phyloP scores from a whole-genome alignment of 108 stramenopile species.

The Cyclotella choctawhatcheeana region DNA sequence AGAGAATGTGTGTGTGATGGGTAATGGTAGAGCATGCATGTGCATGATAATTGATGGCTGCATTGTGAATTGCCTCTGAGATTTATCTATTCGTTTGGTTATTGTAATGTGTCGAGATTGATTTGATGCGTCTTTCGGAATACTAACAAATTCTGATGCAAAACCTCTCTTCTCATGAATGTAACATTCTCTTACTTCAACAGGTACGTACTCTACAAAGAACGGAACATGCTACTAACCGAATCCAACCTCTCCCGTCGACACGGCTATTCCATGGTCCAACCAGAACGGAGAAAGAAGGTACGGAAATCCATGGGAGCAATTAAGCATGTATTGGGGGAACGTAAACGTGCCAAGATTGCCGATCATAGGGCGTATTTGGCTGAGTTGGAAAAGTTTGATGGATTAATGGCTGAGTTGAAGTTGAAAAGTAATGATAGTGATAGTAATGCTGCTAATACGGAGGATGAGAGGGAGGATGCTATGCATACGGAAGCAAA shows the following conservation, averaged over 20 bases:
- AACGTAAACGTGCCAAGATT: slow-evolving; percentile 81
- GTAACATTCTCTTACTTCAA: no score
- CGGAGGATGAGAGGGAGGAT: slow-evolving; percentile 29
- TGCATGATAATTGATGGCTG: background rate
- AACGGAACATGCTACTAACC: slow-evolving; percentile 91
- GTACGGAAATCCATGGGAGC: slow-evolving; percentile 88
- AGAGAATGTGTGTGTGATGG: no score
- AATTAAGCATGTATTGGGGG: slow-evolving; percentile 86
- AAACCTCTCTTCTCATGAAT: no score
- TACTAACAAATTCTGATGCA: no score
- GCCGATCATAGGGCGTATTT: slow-evolving; percentile 50
- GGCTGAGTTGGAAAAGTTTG: slow-evolving; percentile 39
- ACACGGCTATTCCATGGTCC: slow-evolving; percentile 74
- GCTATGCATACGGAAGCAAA: slow-evolving; percentile 46
- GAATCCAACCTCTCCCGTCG: slow-evolving; percentile 74
- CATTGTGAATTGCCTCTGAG: background rate
- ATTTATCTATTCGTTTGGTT: no score
- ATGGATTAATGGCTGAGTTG: slow-evolving; percentile 27
- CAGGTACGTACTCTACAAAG: slow-evolving; percentile 90
- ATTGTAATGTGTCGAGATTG: no score
- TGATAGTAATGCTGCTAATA: no score
- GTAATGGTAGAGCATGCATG: no score
- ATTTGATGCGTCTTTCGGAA: no score
- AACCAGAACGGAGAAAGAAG: slow-evolving; percentile 76
- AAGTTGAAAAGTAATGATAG: no score